A percentile compares a stretch with the other conserved stretches of the same genome.
Conservation (phyloP, 2,329 filamentous ascomycete genomes). For the Penicillium polonicum region DNA sequence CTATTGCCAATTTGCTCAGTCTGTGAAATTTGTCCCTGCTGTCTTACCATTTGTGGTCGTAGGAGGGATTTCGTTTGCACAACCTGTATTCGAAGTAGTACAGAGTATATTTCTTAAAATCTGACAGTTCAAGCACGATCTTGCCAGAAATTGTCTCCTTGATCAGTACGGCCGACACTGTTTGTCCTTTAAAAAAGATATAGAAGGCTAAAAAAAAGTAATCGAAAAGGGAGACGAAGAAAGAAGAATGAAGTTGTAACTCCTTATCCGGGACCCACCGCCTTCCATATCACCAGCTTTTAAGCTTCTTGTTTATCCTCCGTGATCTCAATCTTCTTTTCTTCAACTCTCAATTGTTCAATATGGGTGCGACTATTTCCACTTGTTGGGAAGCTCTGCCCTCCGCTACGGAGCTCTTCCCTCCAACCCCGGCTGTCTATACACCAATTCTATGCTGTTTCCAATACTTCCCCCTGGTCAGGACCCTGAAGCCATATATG, state of each 20-base stretch:
- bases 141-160: background rate
- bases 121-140: background rate
- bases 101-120: background rate
- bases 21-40: background rate
- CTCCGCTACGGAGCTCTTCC: conserved; percentile 35
- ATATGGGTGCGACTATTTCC: conserved; percentile 28
- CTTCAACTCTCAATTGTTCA: background rate
- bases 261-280: conserved; percentile 2
- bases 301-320: conserved; percentile 1
- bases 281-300: conserved; percentile 10
- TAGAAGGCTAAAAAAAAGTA: background rate
- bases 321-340: background rate
- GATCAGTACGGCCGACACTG: too few relatives aligned
- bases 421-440: conserved; percentile 43
- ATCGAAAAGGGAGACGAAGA: background rate
- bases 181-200: background rate
- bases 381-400: conserved; percentile 25
- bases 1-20: background rate
- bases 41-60: background rate
- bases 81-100: background rate
- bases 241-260: background rate
- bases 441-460: conserved; percentile 37
- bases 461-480: conserved; percentile 46
- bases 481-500: conserved; percentile 13
- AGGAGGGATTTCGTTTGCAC: background rate